phyloP scores from a whole-genome alignment of 345 rosid genomes.

The Camelina neglecta region DNA sequence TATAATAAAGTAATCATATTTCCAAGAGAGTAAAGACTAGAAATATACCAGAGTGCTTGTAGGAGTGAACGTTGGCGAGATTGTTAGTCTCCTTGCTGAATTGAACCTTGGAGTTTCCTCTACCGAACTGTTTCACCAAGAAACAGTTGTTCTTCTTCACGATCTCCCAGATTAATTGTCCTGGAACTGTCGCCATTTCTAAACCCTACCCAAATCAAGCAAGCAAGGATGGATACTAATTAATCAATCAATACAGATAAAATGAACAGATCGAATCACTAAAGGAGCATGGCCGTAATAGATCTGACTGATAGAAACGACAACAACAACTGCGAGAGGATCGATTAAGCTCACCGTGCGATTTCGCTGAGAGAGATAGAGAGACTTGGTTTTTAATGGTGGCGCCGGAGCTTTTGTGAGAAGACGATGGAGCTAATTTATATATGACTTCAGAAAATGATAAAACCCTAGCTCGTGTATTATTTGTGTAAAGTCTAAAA shows the following conservation, averaged over 20 bases:
- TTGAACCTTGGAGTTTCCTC: slow-evolving; percentile 60
- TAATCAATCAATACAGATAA: not conserved
- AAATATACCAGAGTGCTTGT: slow-evolving; percentile 70
- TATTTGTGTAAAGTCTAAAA: not conserved
- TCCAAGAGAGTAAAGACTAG: no score
- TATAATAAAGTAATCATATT: not conserved
- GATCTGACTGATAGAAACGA: not conserved
- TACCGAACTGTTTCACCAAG: slow-evolving; percentile 75
- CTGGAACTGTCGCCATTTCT: slow-evolving; percentile 76
- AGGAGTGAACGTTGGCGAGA: slow-evolving; percentile 76
- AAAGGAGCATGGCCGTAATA: not conserved
- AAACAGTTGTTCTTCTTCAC: slow-evolving; percentile 78
- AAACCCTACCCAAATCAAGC: slow-evolving; percentile 27
- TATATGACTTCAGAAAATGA: slow-evolving; percentile 26
- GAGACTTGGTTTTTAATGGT: slow-evolving; percentile 21
- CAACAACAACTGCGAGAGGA: not conserved
- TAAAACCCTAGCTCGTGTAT: slow-evolving; percentile 35
- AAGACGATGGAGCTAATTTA: slow-evolving; percentile 35
- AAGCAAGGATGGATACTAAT: not conserved
- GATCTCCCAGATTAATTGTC: slow-evolving; percentile 79
- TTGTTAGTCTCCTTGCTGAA: slow-evolving; percentile 84
- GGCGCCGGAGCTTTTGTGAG: slow-evolving; percentile 37
- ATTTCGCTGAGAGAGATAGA: slow-evolving; percentile 21
- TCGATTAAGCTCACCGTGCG: slow-evolving; percentile 32
- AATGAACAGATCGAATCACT: not conserved